These are phyloP conservation scores for Termitomyces sp. DNA, from an alignment of 768 basidiomycete genomes.

Conservation along the genomic window DNA sequence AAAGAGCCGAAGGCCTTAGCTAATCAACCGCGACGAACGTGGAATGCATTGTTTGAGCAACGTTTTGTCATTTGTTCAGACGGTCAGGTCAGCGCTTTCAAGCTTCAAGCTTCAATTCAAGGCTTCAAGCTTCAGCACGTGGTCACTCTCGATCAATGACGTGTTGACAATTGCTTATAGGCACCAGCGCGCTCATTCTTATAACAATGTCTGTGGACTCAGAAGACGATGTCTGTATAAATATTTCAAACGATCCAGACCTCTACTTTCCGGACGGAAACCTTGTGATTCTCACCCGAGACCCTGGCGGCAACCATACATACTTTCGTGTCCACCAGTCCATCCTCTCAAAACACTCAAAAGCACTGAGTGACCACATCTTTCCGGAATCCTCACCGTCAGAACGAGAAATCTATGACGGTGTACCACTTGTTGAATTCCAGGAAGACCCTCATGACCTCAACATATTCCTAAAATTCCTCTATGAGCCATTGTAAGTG, in stretches of 20 bases:
- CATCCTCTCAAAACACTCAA: constrained; percentile 21
- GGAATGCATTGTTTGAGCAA: no score
- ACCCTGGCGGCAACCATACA: constrained; percentile 18
- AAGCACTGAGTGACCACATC: constrained; percentile 20
- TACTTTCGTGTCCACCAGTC: constrained; percentile 22
- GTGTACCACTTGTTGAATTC: constrained; percentile 20
- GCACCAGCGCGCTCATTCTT: no score
- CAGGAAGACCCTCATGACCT: constrained; percentile 20
- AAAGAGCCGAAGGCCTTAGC: no score
- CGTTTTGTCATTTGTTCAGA: no score
- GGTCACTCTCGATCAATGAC: neutral
- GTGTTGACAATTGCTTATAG: neutral
- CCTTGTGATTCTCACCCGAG: constrained; percentile 20
- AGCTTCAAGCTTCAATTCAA: no score
- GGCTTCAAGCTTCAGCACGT: neutral
- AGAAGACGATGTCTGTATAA: constrained; percentile 19
- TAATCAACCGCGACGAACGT: no score
- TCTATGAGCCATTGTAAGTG: constrained; percentile 22
- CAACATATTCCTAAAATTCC: constrained; percentile 20
- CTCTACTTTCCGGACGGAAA: constrained; percentile 21
- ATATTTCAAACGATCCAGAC: constrained; percentile 20
- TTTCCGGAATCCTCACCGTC: constrained; percentile 12
- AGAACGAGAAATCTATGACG: constrained; percentile 17
- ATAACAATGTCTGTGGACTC: constrained; percentile 15
- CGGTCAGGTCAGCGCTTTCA: no score